Conservation (phyloP, 352 stramenopile genomes). For the Phytophthora europaea region DNA sequence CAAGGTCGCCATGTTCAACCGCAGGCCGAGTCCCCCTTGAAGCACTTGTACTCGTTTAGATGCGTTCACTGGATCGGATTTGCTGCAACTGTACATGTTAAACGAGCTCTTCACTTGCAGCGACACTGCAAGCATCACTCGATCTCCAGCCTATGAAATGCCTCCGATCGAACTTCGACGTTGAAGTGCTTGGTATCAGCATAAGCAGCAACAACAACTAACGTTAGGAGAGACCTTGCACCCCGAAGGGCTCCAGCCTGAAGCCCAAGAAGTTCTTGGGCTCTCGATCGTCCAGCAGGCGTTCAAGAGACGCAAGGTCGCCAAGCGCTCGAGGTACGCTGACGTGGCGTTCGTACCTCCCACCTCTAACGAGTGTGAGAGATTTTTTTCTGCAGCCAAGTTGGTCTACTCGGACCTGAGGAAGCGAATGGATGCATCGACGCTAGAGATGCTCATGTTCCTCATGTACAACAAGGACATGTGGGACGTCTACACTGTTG, state of each 20-base stretch:
- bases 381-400: slow-evolving; percentile 18
- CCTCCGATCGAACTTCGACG: slow-evolving; percentile 10
- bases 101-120: neutral
- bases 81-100: slow-evolving; percentile 15
- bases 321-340: slow-evolving; percentile 5
- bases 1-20: neutral
- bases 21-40: neutral
- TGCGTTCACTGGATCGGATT: neutral
- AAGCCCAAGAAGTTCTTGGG: neutral
- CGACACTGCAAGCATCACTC: slow-evolving; percentile 7
- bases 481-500: slow-evolving; percentile 22
- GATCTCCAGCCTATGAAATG: slow-evolving; percentile 13
- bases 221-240: neutral
- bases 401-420: slow-evolving; percentile 11
- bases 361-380: slow-evolving; percentile 25
- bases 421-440: slow-evolving; percentile 26
- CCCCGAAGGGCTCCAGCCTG: no score
- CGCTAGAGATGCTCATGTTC: slow-evolving; percentile 26
- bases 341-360: slow-evolving; percentile 4
- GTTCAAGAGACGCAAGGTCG: no score
- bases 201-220: neutral
- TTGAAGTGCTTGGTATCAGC: slow-evolving; percentile 5
- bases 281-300: no score
- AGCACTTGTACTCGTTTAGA: neutral
- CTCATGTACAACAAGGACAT: slow-evolving; percentile 19